Evolutionary conservation across 768 basidiomycete genomes (phyloP).

Genomic region (Phlebiopsis gigantea): DNA sequence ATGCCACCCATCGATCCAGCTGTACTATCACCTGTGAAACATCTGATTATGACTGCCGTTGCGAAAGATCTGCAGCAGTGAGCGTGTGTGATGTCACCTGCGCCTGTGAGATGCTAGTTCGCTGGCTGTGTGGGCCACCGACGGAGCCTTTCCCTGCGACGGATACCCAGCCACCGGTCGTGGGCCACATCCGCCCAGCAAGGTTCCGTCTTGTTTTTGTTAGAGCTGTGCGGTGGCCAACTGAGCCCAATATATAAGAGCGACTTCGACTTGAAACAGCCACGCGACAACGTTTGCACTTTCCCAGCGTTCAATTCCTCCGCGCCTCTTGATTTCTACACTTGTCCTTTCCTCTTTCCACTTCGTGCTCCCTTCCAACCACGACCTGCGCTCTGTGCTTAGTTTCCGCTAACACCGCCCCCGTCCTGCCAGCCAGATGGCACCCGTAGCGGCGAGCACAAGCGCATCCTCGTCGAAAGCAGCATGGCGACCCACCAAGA

Average conservation of each 20-base stretch:
- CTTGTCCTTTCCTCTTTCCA: conserved; percentile 3
- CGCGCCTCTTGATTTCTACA: conserved; percentile 7
- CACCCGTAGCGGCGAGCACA: conserved; percentile 19
- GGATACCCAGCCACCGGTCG: not conserved
- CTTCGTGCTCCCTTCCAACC: conserved; percentile 12
- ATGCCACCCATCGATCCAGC: conserved; percentile 16
- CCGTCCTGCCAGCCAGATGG: conserved; percentile 15
- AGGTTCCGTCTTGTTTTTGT: not conserved
- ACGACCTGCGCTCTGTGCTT: conserved; percentile 12
- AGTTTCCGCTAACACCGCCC: conserved; percentile 8
- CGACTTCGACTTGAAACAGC: not conserved
- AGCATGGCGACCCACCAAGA: conserved; percentile 76
- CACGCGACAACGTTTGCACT: conserved; percentile 15
- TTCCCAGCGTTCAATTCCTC: conserved; percentile 5
- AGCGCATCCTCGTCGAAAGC: conserved; percentile 20
- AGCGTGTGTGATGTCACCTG: not conserved
- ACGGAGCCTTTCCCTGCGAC: not conserved
- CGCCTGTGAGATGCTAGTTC: not conserved
- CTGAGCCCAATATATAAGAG: not conserved
- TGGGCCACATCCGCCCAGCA: not conserved
- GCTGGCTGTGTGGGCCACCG: not conserved
- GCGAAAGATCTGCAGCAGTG: not conserved
- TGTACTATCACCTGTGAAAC: not conserved
- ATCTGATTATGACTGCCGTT: not conserved
- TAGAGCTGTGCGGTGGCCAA: not conserved